Evolutionary conservation across 768 basidiomycete genomes (phyloP).

Genomic region (Trametes cubensis): DNA sequence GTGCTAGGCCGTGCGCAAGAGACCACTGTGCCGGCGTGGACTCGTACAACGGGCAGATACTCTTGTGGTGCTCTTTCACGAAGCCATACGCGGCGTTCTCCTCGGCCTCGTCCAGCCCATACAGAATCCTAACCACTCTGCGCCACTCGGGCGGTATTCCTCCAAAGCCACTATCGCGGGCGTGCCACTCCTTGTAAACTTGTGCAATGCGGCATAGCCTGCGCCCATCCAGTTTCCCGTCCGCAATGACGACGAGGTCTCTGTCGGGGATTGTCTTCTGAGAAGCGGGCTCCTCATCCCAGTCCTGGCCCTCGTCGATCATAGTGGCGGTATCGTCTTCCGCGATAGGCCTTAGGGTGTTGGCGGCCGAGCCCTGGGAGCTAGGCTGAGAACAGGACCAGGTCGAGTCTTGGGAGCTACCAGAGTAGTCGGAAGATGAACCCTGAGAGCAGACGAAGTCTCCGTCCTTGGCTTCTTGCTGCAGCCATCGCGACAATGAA

Average conservation of each 20-base stretch:
- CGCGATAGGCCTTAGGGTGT: not conserved
- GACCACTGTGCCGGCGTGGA: not conserved
- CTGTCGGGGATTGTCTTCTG: not conserved
- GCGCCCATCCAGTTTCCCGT: not conserved
- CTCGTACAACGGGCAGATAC: not conserved
- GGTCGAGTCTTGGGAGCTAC: not conserved
- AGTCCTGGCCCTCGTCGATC: not conserved
- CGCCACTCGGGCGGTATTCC: not conserved
- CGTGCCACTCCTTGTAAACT: not conserved
- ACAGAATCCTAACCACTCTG: not conserved
- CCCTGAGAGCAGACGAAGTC: conserved; percentile 7
- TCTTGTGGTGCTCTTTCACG: not conserved
- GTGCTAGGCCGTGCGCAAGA: not conserved
- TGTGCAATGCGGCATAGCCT: not conserved
- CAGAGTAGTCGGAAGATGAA: not conserved
- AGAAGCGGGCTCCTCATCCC: not conserved
- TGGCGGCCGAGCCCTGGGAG: not conserved
- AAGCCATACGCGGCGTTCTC: not conserved
- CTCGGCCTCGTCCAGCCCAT: not conserved
- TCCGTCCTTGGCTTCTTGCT: conserved; percentile 13
- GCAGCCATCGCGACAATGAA: not conserved
- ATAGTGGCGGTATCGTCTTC: not conserved
- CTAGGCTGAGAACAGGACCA: too few relatives aligned
- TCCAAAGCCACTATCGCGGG: not conserved
- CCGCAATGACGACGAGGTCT: not conserved